Conservation (phyloP, 2,329 filamentous ascomycete species). For the Microascus cirrosus region DNA sequence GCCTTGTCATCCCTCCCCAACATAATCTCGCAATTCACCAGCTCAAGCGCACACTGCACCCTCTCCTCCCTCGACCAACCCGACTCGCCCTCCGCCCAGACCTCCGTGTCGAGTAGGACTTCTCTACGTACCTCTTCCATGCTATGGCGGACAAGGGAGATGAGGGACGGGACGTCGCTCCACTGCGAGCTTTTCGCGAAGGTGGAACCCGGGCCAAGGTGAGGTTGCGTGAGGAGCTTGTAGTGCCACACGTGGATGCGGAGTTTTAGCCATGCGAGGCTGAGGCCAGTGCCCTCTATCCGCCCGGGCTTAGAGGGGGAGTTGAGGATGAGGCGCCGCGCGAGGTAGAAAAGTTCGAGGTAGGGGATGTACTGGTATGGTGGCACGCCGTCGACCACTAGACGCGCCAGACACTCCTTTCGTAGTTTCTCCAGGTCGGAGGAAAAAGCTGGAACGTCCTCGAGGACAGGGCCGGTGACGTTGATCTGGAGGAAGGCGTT, state of each 20-base stretch:
- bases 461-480: constrained; percentile 75
- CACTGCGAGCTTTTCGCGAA: constrained; percentile 46
- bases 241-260: constrained; percentile 62
- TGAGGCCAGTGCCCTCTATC: constrained; percentile 21
- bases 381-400: constrained; percentile 75
- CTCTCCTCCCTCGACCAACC: constrained; percentile 36
- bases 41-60: constrained; percentile 68
- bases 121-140: constrained; percentile 28
- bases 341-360: constrained; percentile 73
- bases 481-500: constrained; percentile 77
- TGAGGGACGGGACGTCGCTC: constrained; percentile 47
- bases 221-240: constrained; percentile 47
- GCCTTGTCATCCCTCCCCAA: constrained; percentile 74
- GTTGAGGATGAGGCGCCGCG: constrained; percentile 36
- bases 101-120: constrained; percentile 21
- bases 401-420: constrained; percentile 49
- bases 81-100: constrained; percentile 20
- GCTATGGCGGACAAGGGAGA: constrained; percentile 32
- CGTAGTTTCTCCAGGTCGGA: constrained; percentile 25
- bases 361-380: constrained; percentile 77
- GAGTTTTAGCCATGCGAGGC: constrained; percentile 51
- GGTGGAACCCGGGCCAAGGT: constrained; percentile 34
- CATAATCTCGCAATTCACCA: constrained; percentile 72
- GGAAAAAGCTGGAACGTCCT: constrained; percentile 14
- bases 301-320: constrained; percentile 9